phyloP scores from a whole-genome alignment of 371 early-diverging fungal species.

The Actinomucor elegans region DNA sequence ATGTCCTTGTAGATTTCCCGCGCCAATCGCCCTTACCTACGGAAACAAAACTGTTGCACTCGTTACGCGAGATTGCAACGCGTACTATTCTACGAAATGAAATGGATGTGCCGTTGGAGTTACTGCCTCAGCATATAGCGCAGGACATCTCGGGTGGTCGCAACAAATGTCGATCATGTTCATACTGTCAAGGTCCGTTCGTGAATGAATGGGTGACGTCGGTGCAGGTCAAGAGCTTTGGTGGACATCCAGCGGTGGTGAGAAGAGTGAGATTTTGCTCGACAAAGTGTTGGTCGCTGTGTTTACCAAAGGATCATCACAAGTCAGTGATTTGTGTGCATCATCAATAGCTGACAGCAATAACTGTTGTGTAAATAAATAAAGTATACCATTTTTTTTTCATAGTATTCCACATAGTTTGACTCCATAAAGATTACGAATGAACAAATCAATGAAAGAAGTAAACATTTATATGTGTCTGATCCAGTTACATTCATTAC shows the following conservation, averaged over 20 bases:
- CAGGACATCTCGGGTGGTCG: slow-evolving; percentile 43
- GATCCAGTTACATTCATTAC: no score
- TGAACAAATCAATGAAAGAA: no score
- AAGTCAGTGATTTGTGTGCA: slow-evolving; percentile 29
- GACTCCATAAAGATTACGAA: no score
- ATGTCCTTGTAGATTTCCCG: slow-evolving; percentile 10
- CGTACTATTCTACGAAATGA: slow-evolving; percentile 20
- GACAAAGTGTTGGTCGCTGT: slow-evolving; percentile 43
- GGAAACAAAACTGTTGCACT: slow-evolving; percentile 14
- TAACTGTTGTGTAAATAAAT: neutral
- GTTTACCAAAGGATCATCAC: slow-evolving; percentile 24
- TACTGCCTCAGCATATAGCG: slow-evolving; percentile 44
- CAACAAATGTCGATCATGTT: slow-evolving; percentile 36
- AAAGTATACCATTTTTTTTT: neutral
- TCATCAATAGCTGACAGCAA: no score
- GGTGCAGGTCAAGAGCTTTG: slow-evolving; percentile 59
- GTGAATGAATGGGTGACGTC: slow-evolving; percentile 66
- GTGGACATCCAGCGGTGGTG: slow-evolving; percentile 62
- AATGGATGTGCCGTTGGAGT: slow-evolving; percentile 20
- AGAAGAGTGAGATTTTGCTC: slow-evolving; percentile 61
- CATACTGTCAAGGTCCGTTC: slow-evolving; percentile 50
- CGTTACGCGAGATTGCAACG: slow-evolving; percentile 18
- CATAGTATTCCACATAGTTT: no score
- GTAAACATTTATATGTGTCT: no score
- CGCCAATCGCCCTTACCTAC: slow-evolving; percentile 3